Evolutionary conservation across 495 filamentous ascomycete species (phyloP).

Genomic region (Clavariopsis aquatica): DNA sequence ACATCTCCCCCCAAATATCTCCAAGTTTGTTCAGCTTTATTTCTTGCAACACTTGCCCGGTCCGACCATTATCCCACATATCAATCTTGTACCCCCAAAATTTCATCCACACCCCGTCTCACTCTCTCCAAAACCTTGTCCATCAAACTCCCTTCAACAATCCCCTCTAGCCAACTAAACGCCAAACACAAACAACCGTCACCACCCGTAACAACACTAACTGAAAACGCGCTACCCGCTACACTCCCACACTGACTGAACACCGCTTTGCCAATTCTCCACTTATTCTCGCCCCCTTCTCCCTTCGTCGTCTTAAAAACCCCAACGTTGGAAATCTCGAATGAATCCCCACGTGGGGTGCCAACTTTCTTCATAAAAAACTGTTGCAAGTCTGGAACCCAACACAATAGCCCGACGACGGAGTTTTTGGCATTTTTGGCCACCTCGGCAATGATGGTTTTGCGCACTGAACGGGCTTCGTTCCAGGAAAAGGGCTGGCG

Average conservation of each 20-base stretch:
- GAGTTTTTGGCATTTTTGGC: slow-evolving; percentile 44
- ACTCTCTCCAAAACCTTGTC: slow-evolving; percentile 12
- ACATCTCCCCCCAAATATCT: no score
- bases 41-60: no score
- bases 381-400: slow-evolving; percentile 43
- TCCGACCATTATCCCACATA: no score
- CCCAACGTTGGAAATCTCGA: slow-evolving; percentile 53
- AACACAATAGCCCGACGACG: slow-evolving; percentile 47
- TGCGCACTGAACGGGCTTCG: slow-evolving; percentile 44
- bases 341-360: slow-evolving; percentile 40
- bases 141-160: slow-evolving; percentile 5
- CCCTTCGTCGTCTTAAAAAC: slow-evolving; percentile 36
- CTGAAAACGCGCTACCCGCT: slow-evolving; percentile 45
- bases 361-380: slow-evolving; percentile 47
- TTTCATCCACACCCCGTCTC: neutral
- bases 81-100: no score
- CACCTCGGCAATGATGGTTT: slow-evolving; percentile 41
- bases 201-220: slow-evolving; percentile 44
- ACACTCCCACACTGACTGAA: slow-evolving; percentile 54
- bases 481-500: slow-evolving; percentile 41
- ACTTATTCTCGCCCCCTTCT: slow-evolving; percentile 13
- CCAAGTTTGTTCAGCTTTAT: no score
- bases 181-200: slow-evolving; percentile 47
- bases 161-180: slow-evolving; percentile 41
- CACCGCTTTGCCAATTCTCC: slow-evolving; percentile 43